Percentiles rank a stretch among this genome's conserved stretches.
Evolutionary conservation across 805 yeast species (phyloP).

Genomic region (Suhomyces canberraensis): DNA sequence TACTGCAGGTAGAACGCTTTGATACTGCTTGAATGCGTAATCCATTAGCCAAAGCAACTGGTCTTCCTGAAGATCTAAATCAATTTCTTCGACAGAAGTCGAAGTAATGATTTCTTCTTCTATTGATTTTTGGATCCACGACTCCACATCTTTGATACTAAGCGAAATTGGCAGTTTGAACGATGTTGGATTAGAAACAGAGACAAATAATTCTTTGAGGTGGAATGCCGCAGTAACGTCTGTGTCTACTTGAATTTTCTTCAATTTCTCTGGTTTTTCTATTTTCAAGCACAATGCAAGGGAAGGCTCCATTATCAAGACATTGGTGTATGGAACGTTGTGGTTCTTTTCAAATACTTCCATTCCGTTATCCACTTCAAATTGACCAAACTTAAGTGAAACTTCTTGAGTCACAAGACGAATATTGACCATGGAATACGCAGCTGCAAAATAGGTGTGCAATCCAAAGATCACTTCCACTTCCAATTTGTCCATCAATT

Average conservation of each 20-base stretch:
- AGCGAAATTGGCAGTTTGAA: slow-evolving; percentile 14
- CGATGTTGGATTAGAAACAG: slow-evolving; percentile 22
- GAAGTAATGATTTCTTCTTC: slow-evolving; percentile 16
- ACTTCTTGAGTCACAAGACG: slow-evolving; percentile 49
- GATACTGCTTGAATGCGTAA: slow-evolving; percentile 13
- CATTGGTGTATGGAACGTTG: slow-evolving; percentile 21
- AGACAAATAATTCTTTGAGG: slow-evolving; percentile 22
- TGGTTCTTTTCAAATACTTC: slow-evolving; percentile 29
- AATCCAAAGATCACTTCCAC: slow-evolving; percentile 50
- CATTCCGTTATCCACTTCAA: slow-evolving; percentile 16
- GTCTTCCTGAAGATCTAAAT: slow-evolving; percentile 15
- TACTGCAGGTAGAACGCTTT: slow-evolving; percentile 13
- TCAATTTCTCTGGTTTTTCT: slow-evolving; percentile 6
- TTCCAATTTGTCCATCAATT: slow-evolving; percentile 64
- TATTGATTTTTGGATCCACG: slow-evolving; percentile 28
- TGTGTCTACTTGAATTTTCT: slow-evolving; percentile 2
- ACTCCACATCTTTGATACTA: slow-evolving; percentile 31
- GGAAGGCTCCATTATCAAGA: slow-evolving; percentile 33
- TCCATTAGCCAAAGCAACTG: slow-evolving; percentile 22
- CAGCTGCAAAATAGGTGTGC: slow-evolving; percentile 26
- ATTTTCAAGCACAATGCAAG: slow-evolving; percentile 25
- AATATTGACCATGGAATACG: slow-evolving; percentile 38
- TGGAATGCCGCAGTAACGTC: slow-evolving; percentile 29
- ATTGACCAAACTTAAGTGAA: slow-evolving; percentile 36
- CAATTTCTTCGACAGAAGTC: slow-evolving; percentile 16